These are phyloP conservation scores for Malus orientalis DNA, from an alignment of 306 rosid genomes.

Conservation along the genomic window DNA sequence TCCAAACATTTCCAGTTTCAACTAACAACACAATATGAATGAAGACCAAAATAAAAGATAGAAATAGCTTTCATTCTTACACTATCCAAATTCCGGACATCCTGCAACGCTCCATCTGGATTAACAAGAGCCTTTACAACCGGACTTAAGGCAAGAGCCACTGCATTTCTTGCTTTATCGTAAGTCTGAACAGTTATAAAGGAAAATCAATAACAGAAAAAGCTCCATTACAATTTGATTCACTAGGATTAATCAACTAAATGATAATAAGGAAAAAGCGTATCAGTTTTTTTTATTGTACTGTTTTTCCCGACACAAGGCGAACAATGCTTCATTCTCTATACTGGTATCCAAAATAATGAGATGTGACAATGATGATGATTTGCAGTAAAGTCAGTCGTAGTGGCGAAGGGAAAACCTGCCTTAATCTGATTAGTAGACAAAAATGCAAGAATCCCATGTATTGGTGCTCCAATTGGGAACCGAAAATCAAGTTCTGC, in stretches of 20 bases:
- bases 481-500: conserved; percentile 98
- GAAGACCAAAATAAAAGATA: background rate
- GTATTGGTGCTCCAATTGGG: conserved; percentile 87
- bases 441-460: conserved; percentile 88
- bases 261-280: background rate
- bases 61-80: conserved; percentile 42
- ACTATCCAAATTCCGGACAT: conserved; percentile 77
- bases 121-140: conserved; percentile 92
- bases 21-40: conserved; percentile 1
- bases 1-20: background rate
- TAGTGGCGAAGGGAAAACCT: conserved; percentile 2
- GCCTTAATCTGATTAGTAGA: conserved; percentile 92
- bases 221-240: background rate
- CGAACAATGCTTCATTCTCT: background rate
- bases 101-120: conserved; percentile 92
- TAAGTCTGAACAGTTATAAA: conserved; percentile 47
- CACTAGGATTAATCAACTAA: background rate
- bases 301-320: background rate
- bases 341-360: background rate
- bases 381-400: conserved; percentile 1
- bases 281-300: no score
- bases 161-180: conserved; percentile 95
- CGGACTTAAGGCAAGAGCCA: conserved; percentile 96
- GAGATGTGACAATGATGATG: background rate
- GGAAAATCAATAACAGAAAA: background rate